These are phyloP conservation scores for Leptomonas pyrrhocoris DNA, from an alignment of 208 protist species.

Conservation along the genomic window DNA sequence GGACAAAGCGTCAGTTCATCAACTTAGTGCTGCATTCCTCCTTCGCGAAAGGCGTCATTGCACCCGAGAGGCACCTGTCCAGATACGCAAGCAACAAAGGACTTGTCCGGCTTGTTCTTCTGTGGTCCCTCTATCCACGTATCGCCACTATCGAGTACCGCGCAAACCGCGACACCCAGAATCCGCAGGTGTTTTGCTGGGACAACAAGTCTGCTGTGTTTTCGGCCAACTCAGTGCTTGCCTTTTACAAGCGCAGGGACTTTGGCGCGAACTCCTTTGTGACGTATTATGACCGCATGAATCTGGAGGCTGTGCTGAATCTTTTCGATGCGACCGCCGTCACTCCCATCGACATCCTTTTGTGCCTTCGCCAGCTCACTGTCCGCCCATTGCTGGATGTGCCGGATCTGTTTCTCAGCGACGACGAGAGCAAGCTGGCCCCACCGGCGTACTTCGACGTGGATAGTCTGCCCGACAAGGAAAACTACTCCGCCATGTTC, in stretches of 20 bases:
- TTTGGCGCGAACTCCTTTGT: conserved; percentile 59
- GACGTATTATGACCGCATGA: conserved; percentile 83
- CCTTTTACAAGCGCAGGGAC: conserved; percentile 47
- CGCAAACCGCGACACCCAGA: conserved; percentile 45
- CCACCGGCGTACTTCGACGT: conserved; percentile 48
- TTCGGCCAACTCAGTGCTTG: conserved; percentile 55
- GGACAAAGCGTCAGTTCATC: conserved; percentile 80
- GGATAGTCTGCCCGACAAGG: conserved; percentile 41
- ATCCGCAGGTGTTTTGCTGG: conserved; percentile 76
- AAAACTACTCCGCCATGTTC: conserved; percentile 62
- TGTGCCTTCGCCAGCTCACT: conserved; percentile 80
- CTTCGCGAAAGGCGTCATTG: conserved; percentile 53
- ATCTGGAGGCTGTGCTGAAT: conserved; percentile 73
- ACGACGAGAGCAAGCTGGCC: conserved; percentile 64
- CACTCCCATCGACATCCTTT: conserved; percentile 66
- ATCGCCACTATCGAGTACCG: conserved; percentile 80
- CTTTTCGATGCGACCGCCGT: conserved; percentile 77
- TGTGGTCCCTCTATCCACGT: conserved; percentile 84
- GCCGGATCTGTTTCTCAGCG: conserved; percentile 51
- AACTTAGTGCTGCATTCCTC: conserved; percentile 70
- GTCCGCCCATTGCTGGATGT: conserved; percentile 58
- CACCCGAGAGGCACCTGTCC: conserved; percentile 50
- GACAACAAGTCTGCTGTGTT: conserved; percentile 77
- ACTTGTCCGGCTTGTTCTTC: conserved; percentile 69
- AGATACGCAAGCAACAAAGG: conserved; percentile 73